Conservation (phyloP, 257 asterid genomes). For the Solanum sparsipilum region DNA sequence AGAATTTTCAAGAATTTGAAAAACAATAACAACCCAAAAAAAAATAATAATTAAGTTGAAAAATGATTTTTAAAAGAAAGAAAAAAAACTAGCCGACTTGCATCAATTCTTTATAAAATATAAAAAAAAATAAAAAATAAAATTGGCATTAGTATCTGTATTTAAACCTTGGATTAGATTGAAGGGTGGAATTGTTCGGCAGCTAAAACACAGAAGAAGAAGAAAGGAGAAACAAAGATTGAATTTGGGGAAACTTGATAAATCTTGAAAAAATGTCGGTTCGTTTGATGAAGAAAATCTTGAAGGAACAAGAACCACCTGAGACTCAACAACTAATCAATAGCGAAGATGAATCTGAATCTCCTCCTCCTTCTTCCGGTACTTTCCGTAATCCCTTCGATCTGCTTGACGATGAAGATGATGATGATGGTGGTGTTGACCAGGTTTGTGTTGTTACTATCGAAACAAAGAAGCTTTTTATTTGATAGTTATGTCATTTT, state of each 20-base stretch:
- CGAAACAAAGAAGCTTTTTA: background rate
- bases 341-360: conserved; percentile 1
- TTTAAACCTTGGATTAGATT: background rate
- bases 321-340: background rate
- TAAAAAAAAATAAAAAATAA: too few relatives aligned
- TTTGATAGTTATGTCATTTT: background rate
- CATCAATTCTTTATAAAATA: background rate
- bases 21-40: background rate
- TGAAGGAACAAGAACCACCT: conserved; percentile 3
- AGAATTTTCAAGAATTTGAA: background rate
- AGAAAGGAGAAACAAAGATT: background rate
- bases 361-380: background rate
- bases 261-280: background rate
- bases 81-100: background rate
- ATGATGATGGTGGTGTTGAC: background rate
- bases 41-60: background rate
- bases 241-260: background rate
- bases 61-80: background rate
- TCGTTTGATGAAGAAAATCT: conserved; percentile 6
- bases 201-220: background rate
- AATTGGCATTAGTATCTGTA: background rate
- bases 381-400: conserved; percentile 4
- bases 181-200: background rate
- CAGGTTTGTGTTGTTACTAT: background rate
- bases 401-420: conserved; percentile 8